Evolutionary conservation across 306 rosid species (phyloP).

Genomic region (Boehmeria nivea): DNA sequence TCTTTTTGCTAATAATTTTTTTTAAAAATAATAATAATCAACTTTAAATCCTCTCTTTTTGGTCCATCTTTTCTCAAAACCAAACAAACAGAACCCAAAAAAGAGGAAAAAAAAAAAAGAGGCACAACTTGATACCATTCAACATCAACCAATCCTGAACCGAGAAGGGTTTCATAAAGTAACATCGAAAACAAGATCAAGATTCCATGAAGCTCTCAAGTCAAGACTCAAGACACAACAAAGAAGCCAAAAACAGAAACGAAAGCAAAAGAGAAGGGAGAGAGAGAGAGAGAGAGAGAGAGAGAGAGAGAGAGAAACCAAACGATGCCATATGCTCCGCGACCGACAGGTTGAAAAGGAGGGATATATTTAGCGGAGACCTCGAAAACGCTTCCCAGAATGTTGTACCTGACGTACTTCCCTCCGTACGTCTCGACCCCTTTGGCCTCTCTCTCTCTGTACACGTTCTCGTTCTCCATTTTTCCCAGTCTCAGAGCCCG

Average conservation of each 20-base stretch:
- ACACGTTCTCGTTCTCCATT: slow-evolving; percentile 32
- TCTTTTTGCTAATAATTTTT: too few relatives aligned
- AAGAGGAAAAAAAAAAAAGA: too few relatives aligned
- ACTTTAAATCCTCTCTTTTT: too few relatives aligned
- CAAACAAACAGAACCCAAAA: too few relatives aligned
- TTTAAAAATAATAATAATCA: too few relatives aligned
- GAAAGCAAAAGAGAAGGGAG: too few relatives aligned
- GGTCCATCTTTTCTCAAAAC: too few relatives aligned
- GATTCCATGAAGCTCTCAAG: not conserved
- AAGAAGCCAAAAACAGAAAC: too few relatives aligned
- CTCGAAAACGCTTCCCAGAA: slow-evolving; percentile 72
- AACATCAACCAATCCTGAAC: too few relatives aligned
- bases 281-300: not conserved
- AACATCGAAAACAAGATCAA: not conserved
- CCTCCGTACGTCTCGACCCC: slow-evolving; percentile 47
- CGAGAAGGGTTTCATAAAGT: too few relatives aligned
- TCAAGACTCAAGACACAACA: not conserved
- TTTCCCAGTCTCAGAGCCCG: not conserved
- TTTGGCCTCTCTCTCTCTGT: slow-evolving; percentile 28
- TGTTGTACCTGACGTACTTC: slow-evolving; percentile 54
- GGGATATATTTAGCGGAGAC: slow-evolving; percentile 69
- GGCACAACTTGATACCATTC: too few relatives aligned
- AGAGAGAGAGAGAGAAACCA: slow-evolving; percentile 38
- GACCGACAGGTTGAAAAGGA: slow-evolving; percentile 84
- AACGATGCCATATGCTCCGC: slow-evolving; percentile 95